Evolutionary conservation across 768 basidiomycete genomes (phyloP), one percentile per base, ranked within the genome.

Genomic region (Multifurca ochricompacta): DNA sequence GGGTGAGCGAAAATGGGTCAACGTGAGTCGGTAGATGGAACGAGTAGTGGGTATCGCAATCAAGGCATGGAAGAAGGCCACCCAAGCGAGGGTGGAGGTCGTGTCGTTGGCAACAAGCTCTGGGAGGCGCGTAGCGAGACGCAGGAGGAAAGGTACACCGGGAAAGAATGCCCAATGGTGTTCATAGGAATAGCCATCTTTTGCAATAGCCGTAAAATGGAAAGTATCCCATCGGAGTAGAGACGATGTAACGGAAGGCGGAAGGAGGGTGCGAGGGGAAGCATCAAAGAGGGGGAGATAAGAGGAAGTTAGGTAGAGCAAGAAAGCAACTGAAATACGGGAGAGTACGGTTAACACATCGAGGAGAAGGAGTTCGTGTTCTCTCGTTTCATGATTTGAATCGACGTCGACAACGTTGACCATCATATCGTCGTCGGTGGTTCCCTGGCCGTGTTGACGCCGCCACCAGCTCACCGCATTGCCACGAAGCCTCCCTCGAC

Each of bases 141-240:
- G 72, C 68, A 91, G 75, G 46, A 87, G 45, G 10, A 71, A 63
- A 3, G 88, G 78, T 23, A 79, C 68, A 4, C 79, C 89, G 2
- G 90, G 87, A 58, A 91, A 77, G 68, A 91, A 98, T 0, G 95
- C 95, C 78, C 87, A 88, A 59, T 89, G 75, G 62, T 95, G 78
- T 65, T 98, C 95, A 65, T 80, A 82, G 0, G 58, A 56, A 60
- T 84, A 77, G 8, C 79, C 78, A 10, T 77, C 55, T 25, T 73
- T 63, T 0, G 91, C 88, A 49, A 91, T 79, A 62, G 78, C 75
- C 6, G 73, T 61, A 67, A 92, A 97, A 68, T 96, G 85, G 60
- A 97, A 77, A 2, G 75, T 74, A 65, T 98, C 95, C 96, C 95
- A 99, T 61, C 92, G 80, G 9, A 92, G 71, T 3, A 82, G 65